A percentile compares a stretch with the other conserved stretches of the same genome.
Evolutionary conservation across 305 asterid species (phyloP).

Genomic region (Fraxinus floribunda): DNA sequence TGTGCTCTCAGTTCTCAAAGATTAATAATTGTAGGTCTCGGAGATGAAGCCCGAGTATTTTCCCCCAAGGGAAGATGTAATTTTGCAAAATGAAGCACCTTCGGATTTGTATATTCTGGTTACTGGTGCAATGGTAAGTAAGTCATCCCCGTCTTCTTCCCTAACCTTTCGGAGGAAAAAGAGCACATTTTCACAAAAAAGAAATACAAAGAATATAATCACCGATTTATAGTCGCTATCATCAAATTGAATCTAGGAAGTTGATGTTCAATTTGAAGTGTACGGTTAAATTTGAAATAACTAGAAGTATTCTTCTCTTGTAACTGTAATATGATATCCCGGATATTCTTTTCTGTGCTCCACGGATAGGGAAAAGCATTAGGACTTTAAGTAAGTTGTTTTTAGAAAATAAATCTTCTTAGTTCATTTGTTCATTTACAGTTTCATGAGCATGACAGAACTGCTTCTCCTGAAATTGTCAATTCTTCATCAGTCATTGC

Average conservation of each 20-base stretch:
- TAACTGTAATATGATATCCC: background rate
- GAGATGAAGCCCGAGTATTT: slow-evolving; percentile 85
- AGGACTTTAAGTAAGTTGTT: background rate
- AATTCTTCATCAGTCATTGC: background rate
- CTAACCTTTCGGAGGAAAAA: background rate
- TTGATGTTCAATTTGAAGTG: background rate
- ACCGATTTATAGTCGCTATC: background rate
- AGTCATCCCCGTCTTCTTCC: slow-evolving; percentile 17
- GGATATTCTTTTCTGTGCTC: background rate
- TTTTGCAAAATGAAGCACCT: slow-evolving; percentile 84
- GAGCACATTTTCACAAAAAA: background rate
- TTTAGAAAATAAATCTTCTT: background rate
- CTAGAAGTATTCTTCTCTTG: background rate
- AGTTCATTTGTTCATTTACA: background rate
- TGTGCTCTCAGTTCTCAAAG: background rate
- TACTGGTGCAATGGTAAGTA: slow-evolving; percentile 34
- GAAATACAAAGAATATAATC: background rate
- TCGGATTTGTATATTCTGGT: slow-evolving; percentile 76
- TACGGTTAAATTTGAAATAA: background rate
- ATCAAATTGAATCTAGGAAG: background rate
- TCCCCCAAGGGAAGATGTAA: slow-evolving; percentile 78
- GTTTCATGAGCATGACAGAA: background rate
- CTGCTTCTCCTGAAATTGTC: background rate
- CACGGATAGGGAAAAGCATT: background rate
- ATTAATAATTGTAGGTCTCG: slow-evolving; percentile 40